A percentile compares a stretch with the other conserved stretches of the same genome.
Evolutionary conservation across 2,329 filamentous ascomycete genomes (phyloP).

Genomic region (Neonectria sp.): DNA sequence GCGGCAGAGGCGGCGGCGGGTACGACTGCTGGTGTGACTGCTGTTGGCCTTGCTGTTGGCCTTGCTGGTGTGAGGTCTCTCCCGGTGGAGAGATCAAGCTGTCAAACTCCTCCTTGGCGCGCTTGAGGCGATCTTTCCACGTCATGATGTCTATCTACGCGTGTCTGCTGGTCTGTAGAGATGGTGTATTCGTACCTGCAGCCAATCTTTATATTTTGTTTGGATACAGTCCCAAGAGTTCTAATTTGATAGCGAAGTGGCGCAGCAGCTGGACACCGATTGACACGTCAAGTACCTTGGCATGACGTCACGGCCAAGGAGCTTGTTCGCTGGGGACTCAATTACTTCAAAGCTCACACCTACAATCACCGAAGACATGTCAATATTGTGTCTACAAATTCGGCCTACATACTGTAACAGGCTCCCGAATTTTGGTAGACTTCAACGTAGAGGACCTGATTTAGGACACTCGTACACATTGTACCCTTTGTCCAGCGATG

Average conservation of each 20-base stretch:
- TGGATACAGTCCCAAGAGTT: background rate
- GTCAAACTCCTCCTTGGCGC: conserved; percentile 57
- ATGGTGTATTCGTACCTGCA: background rate
- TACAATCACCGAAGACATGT: too few species aligned
- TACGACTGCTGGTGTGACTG: conserved; percentile 32
- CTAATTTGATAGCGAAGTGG: conserved; percentile 1
- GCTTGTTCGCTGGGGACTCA: background rate
- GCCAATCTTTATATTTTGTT: background rate
- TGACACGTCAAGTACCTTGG: conserved; percentile 10
- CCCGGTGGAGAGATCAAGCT: conserved; percentile 50
- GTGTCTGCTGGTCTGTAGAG: background rate
- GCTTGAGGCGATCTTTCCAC: conserved; percentile 57
- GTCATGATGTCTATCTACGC: conserved; percentile 43
- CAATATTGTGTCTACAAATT: too few species aligned
- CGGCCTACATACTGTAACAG: too few species aligned
- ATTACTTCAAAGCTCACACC: too few species aligned
- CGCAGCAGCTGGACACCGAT: conserved; percentile 1
- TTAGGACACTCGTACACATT: too few species aligned
- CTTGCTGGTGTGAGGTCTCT: conserved; percentile 27
- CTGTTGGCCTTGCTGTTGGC: conserved; percentile 30
- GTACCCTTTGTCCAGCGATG: too few species aligned
- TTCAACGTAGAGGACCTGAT: too few species aligned
- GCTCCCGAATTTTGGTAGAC: too few species aligned
- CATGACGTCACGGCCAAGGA: conserved; percentile 23
- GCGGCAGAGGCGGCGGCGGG: conserved; percentile 38